Conservation (phyloP, 345 rosid species). For the Erysimum cheiranthoides region DNA sequence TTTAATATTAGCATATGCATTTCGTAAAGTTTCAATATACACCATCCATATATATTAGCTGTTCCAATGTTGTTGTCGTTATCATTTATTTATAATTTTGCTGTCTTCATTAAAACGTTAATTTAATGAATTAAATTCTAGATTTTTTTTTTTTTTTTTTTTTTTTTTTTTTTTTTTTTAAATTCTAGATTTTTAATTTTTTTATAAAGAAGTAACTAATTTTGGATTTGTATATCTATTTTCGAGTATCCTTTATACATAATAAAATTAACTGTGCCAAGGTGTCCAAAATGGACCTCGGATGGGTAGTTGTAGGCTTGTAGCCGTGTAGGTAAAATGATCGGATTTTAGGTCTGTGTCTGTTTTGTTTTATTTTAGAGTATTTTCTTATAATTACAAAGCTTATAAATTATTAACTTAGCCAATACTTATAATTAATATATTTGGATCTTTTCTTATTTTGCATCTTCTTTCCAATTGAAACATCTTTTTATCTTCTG, state of each 20-base stretch:
- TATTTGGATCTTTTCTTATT: background rate
- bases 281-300: constrained; percentile 19
- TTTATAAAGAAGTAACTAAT: background rate
- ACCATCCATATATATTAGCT: constrained; percentile 22
- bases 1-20: background rate
- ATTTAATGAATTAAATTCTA: background rate
- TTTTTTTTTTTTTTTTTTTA: too few relatives aligned
- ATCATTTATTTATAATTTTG: background rate
- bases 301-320: background rate
- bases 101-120: background rate
- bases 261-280: constrained; percentile 23
- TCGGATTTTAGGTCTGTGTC: constrained; percentile 10
- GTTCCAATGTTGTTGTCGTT: constrained; percentile 1
- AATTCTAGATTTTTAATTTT: too few relatives aligned
- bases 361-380: background rate
- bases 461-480: background rate
- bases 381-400: background rate
- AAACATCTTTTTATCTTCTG: background rate
- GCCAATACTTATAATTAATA: background rate
- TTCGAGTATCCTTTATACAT: background rate
- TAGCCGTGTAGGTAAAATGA: background rate
- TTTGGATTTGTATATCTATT: background rate
- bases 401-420: background rate
- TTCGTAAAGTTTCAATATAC: background rate
- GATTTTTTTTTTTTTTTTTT: too few relatives aligned